phyloP scores from a whole-genome alignment of 768 basidiomycete genomes.

The Cyclocybe cylindracea region DNA sequence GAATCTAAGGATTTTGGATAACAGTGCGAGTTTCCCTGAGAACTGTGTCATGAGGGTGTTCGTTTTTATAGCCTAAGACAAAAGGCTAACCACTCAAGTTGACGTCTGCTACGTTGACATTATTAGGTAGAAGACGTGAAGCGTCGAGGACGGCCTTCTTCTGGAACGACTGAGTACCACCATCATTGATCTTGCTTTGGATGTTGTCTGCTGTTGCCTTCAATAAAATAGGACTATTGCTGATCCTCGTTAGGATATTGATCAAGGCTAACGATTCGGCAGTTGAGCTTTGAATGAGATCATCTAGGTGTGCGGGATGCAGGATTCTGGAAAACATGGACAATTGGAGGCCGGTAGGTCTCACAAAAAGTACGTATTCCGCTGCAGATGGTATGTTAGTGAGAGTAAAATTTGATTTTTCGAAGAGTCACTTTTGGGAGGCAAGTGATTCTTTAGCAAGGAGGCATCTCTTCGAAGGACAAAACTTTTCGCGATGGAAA shows the following conservation, averaged over 20 bases:
- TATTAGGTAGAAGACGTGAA: conserved; percentile 58
- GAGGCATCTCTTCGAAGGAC: conserved; percentile 87
- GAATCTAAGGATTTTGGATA: conserved; percentile 62
- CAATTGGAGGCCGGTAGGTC: conserved; percentile 82
- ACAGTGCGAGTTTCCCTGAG: conserved; percentile 72
- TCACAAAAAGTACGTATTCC: conserved; percentile 98
- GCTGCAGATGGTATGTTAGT: conserved; percentile 43
- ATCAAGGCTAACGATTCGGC: conserved; percentile 82
- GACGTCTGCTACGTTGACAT: conserved; percentile 67
- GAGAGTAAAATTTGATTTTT: background rate
- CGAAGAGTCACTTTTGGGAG: conserved; percentile 77
- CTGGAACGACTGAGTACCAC: conserved; percentile 30
- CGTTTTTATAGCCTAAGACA: background rate
- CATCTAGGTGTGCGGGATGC: conserved; percentile 65
- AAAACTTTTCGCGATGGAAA: conserved; percentile 79
- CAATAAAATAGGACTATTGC: conserved; percentile 87
- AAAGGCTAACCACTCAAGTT: conserved; percentile 70
- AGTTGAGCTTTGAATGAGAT: conserved; percentile 68
- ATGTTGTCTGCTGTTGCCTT: conserved; percentile 75
- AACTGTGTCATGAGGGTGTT: background rate
- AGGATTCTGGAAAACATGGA: conserved; percentile 79
- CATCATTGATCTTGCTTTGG: conserved; percentile 39
- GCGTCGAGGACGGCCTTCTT: conserved; percentile 60
- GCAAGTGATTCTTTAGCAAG: conserved; percentile 80
- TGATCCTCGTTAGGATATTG: conserved; percentile 82